These are phyloP conservation scores for Euryodendron excelsum DNA, from an alignment of 148 eudicot genomes.

Conservation along the genomic window DNA sequence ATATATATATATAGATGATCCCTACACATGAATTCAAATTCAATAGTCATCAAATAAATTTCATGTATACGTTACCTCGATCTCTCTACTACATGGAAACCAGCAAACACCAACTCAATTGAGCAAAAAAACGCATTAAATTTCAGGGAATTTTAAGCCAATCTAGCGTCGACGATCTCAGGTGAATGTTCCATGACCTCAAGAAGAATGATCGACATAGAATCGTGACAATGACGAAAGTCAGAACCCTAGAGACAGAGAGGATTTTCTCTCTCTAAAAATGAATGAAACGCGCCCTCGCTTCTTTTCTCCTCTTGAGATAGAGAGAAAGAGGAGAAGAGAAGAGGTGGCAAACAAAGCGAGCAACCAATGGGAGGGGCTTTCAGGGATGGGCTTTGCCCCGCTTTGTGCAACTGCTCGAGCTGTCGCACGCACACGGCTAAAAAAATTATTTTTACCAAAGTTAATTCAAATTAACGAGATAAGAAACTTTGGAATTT, in stretches of 20 bases:
- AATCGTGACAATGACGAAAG: neutral
- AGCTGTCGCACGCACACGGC: neutral
- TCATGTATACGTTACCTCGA: constrained; percentile 13
- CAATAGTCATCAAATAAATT: neutral
- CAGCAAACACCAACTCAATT: constrained; percentile 4
- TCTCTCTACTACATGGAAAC: neutral
- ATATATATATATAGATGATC: neutral
- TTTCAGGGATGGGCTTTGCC: neutral
- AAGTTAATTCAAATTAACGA: too few species aligned
- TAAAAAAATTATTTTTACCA: too few species aligned
- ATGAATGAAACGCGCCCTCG: neutral
- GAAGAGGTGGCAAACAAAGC: neutral
- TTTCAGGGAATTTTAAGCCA: neutral
- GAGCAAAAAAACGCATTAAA: constrained; percentile 9
- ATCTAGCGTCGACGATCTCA: neutral
- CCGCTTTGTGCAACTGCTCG: neutral
- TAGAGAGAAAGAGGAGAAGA: constrained; percentile 11
- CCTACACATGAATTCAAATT: neutral
- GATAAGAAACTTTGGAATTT: too few species aligned
- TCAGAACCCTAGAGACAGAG: constrained; percentile 22
- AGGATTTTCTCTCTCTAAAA: neutral
- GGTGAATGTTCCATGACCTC: neutral
- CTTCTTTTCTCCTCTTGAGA: neutral
- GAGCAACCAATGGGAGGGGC: neutral
- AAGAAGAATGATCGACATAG: too few species aligned